Evolutionary conservation across 1,139 yeast genomes (phyloP), one percentile per base, ranked within the genome.

Genomic region (Blastobotrys buckinghamii): DNA sequence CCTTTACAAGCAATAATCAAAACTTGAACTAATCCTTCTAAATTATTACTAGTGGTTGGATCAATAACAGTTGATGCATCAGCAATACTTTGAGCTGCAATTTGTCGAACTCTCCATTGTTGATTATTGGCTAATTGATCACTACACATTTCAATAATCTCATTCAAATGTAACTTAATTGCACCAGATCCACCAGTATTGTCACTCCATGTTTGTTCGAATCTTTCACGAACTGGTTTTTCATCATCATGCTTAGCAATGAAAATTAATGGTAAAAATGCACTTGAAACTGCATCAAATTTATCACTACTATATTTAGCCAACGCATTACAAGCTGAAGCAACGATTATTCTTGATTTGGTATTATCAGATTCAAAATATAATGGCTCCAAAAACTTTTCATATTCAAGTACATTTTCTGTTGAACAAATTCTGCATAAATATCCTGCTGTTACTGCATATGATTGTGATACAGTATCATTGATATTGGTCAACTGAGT

Each of bases 371-470:
- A 78, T 32, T 77, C 79, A 64, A 90, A 86, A 61, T 84, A 90
- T 56, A 77, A 69, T n/a, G 67, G 67, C 29, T 68, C 78, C 29
- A 92, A 64, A 48, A 69, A 70, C 22, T 69, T 65, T 1, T 85
- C 76, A 58, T 84, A 83, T 13, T 75, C 72, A 8, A 77, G 70
- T 15, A 83, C 74, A 1, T 77, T 66, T 1, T 75, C 78, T n/a
- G 76, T 59, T 0, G 79, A 64, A 0, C 88, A 76, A 29, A 85
- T 69, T 47, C 89, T 79, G 57, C 87, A 79, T 20, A 86, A 68
- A 59, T 89, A 83, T 0, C 96, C 97, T 27, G 87, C 79, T 0
- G 96, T 79, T 1, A 82, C 74, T 0, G 97, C 92, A 68, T 79
- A 92, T 0, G 96, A 79, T 3, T 81, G 74, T 0, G 88, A 76